A percentile compares a stretch with the other conserved stretches of the same genome.
Evolutionary conservation across 2,329 filamentous ascomycete genomes (phyloP).

Genomic region (Ploettnerulaceae sp.): DNA sequence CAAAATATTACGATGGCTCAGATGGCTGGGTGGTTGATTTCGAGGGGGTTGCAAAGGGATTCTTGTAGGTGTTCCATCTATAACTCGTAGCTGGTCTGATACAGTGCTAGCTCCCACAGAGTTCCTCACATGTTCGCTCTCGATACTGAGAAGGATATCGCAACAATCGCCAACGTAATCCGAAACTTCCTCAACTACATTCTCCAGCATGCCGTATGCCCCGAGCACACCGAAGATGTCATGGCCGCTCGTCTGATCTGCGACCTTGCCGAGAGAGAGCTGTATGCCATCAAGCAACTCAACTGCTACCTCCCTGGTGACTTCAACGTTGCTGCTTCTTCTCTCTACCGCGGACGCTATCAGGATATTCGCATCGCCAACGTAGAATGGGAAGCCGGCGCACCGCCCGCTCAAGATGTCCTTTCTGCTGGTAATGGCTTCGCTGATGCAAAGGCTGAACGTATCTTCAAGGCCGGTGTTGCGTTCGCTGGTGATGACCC

Average conservation of each 20-base stretch:
- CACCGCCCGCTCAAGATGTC: conserved; percentile 26
- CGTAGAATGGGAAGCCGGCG: conserved; percentile 14
- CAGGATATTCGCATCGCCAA: conserved; percentile 16
- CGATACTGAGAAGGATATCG: conserved; percentile 47
- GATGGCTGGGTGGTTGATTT: conserved; percentile 79
- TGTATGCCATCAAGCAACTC: conserved; percentile 53
- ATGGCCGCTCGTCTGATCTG: conserved; percentile 62
- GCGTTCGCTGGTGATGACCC: conserved; percentile 36
- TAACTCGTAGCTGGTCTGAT: conserved; percentile 15
- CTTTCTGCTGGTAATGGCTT: conserved; percentile 24
- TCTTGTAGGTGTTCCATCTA: conserved; percentile 53
- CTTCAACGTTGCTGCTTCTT: conserved; percentile 74
- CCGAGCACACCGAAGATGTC: conserved; percentile 69
- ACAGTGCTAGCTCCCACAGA: conserved; percentile 45
- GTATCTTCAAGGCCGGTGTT: conserved; percentile 43
- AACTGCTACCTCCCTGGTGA: conserved; percentile 59
- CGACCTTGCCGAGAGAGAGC: conserved; percentile 59
- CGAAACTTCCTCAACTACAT: conserved; percentile 88
- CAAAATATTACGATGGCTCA: conserved; percentile 47
- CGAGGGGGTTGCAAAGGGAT: conserved; percentile 68
- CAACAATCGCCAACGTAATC: conserved; percentile 62
- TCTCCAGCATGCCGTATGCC: conserved; percentile 77
- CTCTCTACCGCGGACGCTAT: conserved; percentile 54
- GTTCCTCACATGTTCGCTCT: conserved; percentile 54
- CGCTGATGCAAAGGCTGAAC: conserved; percentile 37